A percentile compares a stretch with the other conserved stretches of the same genome.
phyloP scores from a whole-genome alignment of 352 stramenopile species.

The Phytophthora macrochlamydospora region DNA sequence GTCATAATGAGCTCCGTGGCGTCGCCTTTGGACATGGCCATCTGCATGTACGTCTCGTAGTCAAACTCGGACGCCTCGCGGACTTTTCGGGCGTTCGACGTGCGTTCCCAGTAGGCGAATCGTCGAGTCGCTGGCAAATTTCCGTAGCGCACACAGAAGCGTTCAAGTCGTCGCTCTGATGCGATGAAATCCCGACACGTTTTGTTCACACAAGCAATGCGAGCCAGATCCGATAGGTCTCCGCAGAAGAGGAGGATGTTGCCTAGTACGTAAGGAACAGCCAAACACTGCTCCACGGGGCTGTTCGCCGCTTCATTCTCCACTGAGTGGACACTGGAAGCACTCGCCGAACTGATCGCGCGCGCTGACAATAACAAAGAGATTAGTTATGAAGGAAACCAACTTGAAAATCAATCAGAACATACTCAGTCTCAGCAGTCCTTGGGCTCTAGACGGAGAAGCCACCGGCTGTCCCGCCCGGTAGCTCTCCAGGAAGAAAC shows the following conservation, averaged over 20 bases:
- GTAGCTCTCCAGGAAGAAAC: constrained; percentile 67
- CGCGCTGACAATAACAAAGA: constrained; percentile 22
- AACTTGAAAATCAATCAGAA: neutral
- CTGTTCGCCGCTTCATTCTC: constrained; percentile 21
- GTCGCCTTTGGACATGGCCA: constrained; percentile 86
- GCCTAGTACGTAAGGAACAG: constrained; percentile 71
- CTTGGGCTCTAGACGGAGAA: constrained; percentile 34
- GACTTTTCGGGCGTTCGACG: constrained; percentile 38
- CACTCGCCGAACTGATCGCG: constrained; percentile 21
- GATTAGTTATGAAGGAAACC: too few relatives aligned
- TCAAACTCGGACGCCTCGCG: constrained; percentile 67
- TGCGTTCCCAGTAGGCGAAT: constrained; percentile 82
- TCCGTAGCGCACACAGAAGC: constrained; percentile 87
- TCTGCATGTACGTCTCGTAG: constrained; percentile 86
- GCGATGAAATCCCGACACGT: constrained; percentile 63
- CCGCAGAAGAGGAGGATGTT: constrained; percentile 76
- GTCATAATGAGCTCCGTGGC: constrained; percentile 83
- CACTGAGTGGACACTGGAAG: constrained; percentile 28
- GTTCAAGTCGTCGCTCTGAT: constrained; percentile 68
- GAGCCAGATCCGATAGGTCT: constrained; percentile 51
- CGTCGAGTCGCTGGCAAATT: constrained; percentile 56
- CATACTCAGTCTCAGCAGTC: constrained; percentile 57
- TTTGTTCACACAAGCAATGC: constrained; percentile 60
- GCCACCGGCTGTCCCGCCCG: constrained; percentile 26
- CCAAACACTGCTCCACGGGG: constrained; percentile 51